Conservation (phyloP, 148 eudicot species). For the Camellia granthamiana region DNA sequence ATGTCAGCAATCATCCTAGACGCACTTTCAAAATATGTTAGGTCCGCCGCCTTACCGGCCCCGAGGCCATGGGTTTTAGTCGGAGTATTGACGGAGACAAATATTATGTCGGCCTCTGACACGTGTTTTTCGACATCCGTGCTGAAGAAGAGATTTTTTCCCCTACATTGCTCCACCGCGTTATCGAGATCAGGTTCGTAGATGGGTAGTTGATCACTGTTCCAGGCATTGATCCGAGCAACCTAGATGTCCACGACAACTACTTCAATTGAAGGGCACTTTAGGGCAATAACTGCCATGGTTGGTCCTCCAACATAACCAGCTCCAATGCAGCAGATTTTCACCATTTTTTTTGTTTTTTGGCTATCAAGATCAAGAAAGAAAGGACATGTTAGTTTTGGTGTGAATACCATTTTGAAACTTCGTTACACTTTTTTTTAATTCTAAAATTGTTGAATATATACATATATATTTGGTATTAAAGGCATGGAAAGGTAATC, state of each 20-base stretch:
- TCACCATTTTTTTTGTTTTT: constrained; percentile 46
- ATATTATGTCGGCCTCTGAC: constrained; percentile 55
- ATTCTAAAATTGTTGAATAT: no score
- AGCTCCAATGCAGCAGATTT: constrained; percentile 66
- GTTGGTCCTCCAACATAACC: constrained; percentile 67
- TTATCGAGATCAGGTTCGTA: constrained; percentile 70
- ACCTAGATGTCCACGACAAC: constrained; percentile 65
- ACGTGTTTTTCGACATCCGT: constrained; percentile 61
- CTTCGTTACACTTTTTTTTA: no score
- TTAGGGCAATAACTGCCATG: constrained; percentile 67
- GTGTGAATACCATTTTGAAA: no score
- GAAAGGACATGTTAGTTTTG: neutral
- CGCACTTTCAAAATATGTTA: constrained; percentile 70
- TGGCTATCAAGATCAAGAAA: neutral
- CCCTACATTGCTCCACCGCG: constrained; percentile 60
- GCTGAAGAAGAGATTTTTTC: constrained; percentile 61
- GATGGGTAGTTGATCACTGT: constrained; percentile 56
- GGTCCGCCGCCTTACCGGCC: constrained; percentile 68
- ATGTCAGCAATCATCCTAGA: constrained; percentile 73
- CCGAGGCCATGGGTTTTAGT: constrained; percentile 66
- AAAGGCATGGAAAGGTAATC: neutral
- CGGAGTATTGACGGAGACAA: constrained; percentile 66
- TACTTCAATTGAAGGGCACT: constrained; percentile 48
- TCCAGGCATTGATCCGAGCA: constrained; percentile 60
- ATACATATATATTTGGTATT: no score